Evolutionary conservation across 805 yeast species (phyloP), one percentile per base, ranked within the genome.

Genomic region (Metschnikowia vanudenii): DNA sequence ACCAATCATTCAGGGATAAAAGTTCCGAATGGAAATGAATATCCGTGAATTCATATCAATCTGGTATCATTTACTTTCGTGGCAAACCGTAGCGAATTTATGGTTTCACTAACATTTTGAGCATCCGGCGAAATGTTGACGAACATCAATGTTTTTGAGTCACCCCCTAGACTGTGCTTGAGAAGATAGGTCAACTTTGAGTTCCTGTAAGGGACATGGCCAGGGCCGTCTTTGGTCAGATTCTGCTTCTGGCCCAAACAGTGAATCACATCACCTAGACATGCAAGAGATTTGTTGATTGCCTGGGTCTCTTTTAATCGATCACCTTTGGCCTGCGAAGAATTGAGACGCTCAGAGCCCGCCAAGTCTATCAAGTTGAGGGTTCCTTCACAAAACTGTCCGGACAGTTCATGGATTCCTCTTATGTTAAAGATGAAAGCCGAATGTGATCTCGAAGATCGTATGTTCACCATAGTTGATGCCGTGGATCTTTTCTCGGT

Each of bases 401-500:
- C 78, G 0, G 85, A 79, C 9, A 58, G 56, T 1, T 52, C 16
- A 57, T 87, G 81, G 3, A 39, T 43, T 0, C 96, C 95, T 2
- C 61, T 46, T 12, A 92, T 67, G 14, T 74, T 67, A 2, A 94
- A 69, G 10, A 80, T 82, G 55, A 88, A 90, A 0, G 92, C 83
- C 3, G 88, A 83, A 63, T 92, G 99, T 0, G 98, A 92, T 57
- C 99, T 76, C 0, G 98, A 92, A 1, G 97, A 91, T 32, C 85
- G 77, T 44, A 82, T 86, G 60, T 92, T 92, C 0, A 88, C 79
- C 47, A 74, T 78, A 0, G 99, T 94, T 0, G 89, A 75, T 0
- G 96, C 96, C 0, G 92, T 87, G 0, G 88, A 75, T 42, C 97
- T 73, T 50, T 81, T 81, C 20, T 63, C 70, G 36, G 73, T 69